Conservation (phyloP, 2,329 filamentous ascomycete species). For the Exophiala sp. region DNA sequence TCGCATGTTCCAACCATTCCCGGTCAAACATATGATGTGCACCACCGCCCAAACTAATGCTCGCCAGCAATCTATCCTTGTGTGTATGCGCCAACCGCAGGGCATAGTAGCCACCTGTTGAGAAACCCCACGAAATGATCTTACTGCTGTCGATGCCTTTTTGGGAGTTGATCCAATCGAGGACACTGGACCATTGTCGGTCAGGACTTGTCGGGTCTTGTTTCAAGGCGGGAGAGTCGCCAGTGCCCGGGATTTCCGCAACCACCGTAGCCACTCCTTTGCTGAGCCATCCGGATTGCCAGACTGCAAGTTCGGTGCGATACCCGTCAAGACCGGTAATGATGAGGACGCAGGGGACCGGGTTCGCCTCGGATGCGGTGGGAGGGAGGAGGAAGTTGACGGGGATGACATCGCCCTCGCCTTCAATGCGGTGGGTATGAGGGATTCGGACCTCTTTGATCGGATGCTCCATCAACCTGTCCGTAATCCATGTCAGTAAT, state of each 20-base stretch:
- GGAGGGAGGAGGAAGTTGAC: slow-evolving; percentile 59
- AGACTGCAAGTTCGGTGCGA: slow-evolving; percentile 44
- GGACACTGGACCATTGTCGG: slow-evolving; percentile 48
- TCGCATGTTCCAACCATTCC: slow-evolving; percentile 50
- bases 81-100: slow-evolving; percentile 55
- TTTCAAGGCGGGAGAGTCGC: slow-evolving; percentile 60
- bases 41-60: slow-evolving; percentile 52
- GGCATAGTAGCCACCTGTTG: slow-evolving; percentile 54
- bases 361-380: slow-evolving; percentile 37
- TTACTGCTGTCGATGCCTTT: slow-evolving; percentile 44
- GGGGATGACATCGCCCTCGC: slow-evolving; percentile 54
- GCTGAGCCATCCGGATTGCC: slow-evolving; percentile 28
- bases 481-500: slow-evolving; percentile 7
- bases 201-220: slow-evolving; percentile 54
- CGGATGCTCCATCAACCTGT: slow-evolving; percentile 38
- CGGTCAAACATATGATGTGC: slow-evolving; percentile 54
- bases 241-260: slow-evolving; percentile 61
- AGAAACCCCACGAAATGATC: slow-evolving; percentile 51
- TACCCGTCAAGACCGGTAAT: slow-evolving; percentile 57
- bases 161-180: slow-evolving; percentile 50
- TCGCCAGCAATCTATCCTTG: slow-evolving; percentile 45
- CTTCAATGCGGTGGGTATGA: slow-evolving; percentile 46
- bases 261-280: slow-evolving; percentile 52
- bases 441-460: slow-evolving; percentile 58
- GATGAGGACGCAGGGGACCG: slow-evolving; percentile 50